Conservation (phyloP, 257 asterid genomes). For the Voacanga thouarsii region DNA sequence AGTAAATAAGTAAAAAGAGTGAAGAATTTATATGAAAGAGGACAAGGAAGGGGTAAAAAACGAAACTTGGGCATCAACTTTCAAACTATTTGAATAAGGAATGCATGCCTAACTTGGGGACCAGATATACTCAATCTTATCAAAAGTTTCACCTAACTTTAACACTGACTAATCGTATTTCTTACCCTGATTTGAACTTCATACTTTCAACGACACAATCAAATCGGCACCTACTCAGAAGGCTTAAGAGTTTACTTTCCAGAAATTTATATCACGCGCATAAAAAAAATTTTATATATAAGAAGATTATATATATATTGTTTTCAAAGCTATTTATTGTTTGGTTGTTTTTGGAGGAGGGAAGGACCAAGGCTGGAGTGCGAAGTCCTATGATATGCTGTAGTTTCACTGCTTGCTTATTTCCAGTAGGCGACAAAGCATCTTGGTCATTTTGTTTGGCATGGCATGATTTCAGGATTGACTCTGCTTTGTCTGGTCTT, state of each 20-base stretch:
- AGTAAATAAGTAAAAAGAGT: neutral
- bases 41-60: neutral
- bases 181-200: too few species aligned
- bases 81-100: neutral
- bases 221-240: too few species aligned
- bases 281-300: too few species aligned
- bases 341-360: neutral
- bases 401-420: neutral
- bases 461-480: neutral
- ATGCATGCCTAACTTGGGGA: slow-evolving; percentile 17
- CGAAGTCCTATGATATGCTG: too few species aligned
- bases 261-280: too few species aligned
- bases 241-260: too few species aligned
- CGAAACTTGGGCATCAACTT: neutral
- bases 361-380: too few species aligned
- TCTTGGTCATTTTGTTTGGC: neutral
- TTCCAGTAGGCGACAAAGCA: neutral
- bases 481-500: neutral
- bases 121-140: neutral
- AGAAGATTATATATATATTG: too few species aligned
- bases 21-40: neutral
- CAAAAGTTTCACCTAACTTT: slow-evolving; percentile 19
- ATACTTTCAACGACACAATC: too few species aligned
- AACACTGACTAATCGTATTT: too few species aligned
- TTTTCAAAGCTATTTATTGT: too few species aligned